Conservation (phyloP, 2,329 filamentous ascomycete genomes). For the Teratosphaeria gauchensis region DNA sequence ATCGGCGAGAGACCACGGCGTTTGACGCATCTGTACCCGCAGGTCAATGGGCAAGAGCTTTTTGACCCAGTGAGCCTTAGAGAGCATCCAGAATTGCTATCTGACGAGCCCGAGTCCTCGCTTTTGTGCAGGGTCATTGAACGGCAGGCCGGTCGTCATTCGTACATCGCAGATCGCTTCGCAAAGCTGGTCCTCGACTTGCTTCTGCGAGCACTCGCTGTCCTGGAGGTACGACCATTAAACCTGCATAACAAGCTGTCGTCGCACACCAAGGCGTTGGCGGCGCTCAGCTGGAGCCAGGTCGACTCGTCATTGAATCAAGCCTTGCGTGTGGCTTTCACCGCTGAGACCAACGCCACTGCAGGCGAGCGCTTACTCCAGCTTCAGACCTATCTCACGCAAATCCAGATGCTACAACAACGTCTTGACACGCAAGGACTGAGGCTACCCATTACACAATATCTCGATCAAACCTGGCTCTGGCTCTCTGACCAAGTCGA, state of each 20-base stretch:
- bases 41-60: background rate
- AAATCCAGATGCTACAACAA: background rate
- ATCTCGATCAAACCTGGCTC: background rate
- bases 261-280: background rate
- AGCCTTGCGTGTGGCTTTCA: background rate
- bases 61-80: background rate
- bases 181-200: slow-evolving; percentile 12
- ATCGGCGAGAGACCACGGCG: background rate
- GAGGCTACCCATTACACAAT: background rate
- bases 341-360: background rate
- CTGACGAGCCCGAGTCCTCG: background rate
- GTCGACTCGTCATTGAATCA: slow-evolving; percentile 7
- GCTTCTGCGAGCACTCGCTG: slow-evolving; percentile 7
- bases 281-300: slow-evolving; percentile 3
- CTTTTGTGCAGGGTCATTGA: background rate
- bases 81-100: background rate
- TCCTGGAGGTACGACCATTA: slow-evolving; percentile 11
- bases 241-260: background rate
- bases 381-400: background rate
- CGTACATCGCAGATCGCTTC: slow-evolving; percentile 10
- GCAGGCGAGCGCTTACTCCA: background rate
- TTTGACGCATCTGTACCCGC: background rate
- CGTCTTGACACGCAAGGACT: background rate
- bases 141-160: background rate
- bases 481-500: background rate